Percentiles rank a stretch among this genome's conserved stretches.
Evolutionary conservation across 2,329 filamentous ascomycete genomes (phyloP).

Genomic region (Rhinocladiella similis): DNA sequence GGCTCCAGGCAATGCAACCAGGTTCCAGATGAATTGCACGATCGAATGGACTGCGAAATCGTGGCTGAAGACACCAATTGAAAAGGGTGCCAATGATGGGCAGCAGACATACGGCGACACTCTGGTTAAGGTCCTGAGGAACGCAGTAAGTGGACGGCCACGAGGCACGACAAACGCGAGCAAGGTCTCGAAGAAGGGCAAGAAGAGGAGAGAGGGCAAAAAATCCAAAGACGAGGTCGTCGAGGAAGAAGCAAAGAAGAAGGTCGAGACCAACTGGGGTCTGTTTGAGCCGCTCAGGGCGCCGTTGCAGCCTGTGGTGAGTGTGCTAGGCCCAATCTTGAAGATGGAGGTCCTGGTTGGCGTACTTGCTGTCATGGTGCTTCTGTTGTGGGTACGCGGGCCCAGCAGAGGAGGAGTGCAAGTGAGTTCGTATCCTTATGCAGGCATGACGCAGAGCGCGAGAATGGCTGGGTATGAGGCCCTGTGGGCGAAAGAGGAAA

Average conservation of each 20-base stretch:
- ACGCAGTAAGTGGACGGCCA: conserved; percentile 67
- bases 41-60: conserved; percentile 98
- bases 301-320: conserved; percentile 67
- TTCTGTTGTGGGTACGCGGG: conserved; percentile 70
- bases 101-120: conserved; percentile 82
- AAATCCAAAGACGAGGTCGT: conserved; percentile 45
- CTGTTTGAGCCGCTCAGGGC: conserved; percentile 74
- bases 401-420: conserved; percentile 30
- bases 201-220: conserved; percentile 64
- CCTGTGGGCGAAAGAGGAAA: conserved; percentile 86
- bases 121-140: conserved; percentile 71
- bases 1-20: conserved; percentile 82
- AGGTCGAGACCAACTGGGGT: conserved; percentile 66
- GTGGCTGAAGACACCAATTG: conserved; percentile 95
- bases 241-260: conserved; percentile 41
- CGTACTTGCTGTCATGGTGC: conserved; percentile 69
- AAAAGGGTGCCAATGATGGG: conserved; percentile 91
- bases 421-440: conserved; percentile 29
- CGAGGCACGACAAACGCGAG: conserved; percentile 50
- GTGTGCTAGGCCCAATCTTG: conserved; percentile 69
- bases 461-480: conserved; percentile 85
- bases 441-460: conserved; percentile 54
- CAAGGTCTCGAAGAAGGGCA: conserved; percentile 42
- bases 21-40: conserved; percentile 81
- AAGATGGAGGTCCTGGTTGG: conserved; percentile 76